Base-by-base conservation (phyloP, 2,329 filamentous ascomycete genomes). In the Rachicladosporium sp. region DNA sequence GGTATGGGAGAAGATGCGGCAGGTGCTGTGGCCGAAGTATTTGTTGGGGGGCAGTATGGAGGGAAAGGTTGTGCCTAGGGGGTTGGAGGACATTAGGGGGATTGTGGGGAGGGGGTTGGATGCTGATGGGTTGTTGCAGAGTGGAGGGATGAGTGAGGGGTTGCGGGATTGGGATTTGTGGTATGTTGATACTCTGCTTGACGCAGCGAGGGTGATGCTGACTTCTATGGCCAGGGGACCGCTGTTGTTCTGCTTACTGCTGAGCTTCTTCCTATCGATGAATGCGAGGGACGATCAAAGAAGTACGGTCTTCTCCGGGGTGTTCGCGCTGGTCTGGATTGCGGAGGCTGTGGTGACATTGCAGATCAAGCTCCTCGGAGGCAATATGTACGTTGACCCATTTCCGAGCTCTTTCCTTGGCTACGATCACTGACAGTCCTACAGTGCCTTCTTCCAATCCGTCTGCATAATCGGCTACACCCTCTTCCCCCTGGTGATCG, bases 401-500 rank as follows among this genome's bases (percentile, higher is more conserved):
- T 37, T 35, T 38, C 34, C 10, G 31, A 38, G n/a, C 10, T 8
- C 2, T 12, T 12, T 35, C 9, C n/a, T 53, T 29, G 33, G 35
- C 32, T 46, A 42, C 32, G n/a, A 29, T 27, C 31, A 43, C 55
- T 62, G 47, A 64, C 60, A 37, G 12, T 4, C 27, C 11, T 21
- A 37, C 58, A 96, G 89, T 55, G 95, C 91, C 11, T 98, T 98
- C 62, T 91, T 93, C 56, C 91, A 98, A 63, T 93, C 87, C 42
- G 76, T 98, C 50, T 96, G 88, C 62, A 93, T 98, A 53, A 98
- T 98, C 58, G 91, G 91, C 34, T 98, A 98, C 64, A 98, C 91
- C 1, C 76, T 98, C 41, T 98, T 98, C 66, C 91, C 91, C 2
- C 76, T 98, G 38, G 91, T 96, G 52, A 83, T 98, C 50, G 93